These are phyloP conservation scores for Rhynchospora tenuis DNA, from an alignment of 176 grass and related monocot genomes.

Conservation along the genomic window DNA sequence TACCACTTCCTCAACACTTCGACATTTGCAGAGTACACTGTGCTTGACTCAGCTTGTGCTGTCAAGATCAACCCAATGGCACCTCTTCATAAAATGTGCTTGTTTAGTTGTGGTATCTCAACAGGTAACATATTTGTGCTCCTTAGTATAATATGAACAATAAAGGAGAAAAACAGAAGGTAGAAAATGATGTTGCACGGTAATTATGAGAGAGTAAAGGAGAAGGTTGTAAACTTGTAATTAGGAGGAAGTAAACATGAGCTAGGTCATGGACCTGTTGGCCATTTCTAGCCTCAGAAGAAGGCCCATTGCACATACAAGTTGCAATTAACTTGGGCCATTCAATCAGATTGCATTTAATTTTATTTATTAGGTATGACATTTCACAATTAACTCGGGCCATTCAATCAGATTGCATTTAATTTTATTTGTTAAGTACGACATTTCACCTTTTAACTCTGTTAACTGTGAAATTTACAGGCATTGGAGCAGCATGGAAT, in stretches of 20 bases:
- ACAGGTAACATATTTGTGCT: constrained; percentile 40
- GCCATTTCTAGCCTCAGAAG: background rate
- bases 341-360: background rate
- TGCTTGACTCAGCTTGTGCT: constrained; percentile 53
- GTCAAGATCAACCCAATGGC: constrained; percentile 48
- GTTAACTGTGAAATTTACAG: constrained; percentile 21
- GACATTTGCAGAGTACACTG: constrained; percentile 79
- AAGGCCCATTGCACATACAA: constrained; percentile 2
- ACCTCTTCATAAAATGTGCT: constrained; percentile 56
- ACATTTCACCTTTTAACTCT: background rate
- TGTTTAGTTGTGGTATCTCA: constrained; percentile 67
- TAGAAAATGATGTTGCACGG: background rate
- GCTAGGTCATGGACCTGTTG: background rate
- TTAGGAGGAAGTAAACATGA: background rate
- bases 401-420: background rate
- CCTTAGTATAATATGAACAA: background rate
- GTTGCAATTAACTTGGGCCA: background rate
- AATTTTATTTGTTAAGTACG: background rate
- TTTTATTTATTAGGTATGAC: background rate
- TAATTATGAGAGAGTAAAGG: background rate
- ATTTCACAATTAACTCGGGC: background rate
- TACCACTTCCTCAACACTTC: constrained; percentile 96
- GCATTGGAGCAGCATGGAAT: constrained; percentile 82
- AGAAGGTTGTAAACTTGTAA: background rate
- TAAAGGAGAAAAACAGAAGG: background rate